Percentiles rank a stretch among this genome's conserved stretches.
These are phyloP conservation scores for Colletotrichum endophyticum DNA, from an alignment of 2,329 filamentous ascomycete species.

Conservation along the genomic window DNA sequence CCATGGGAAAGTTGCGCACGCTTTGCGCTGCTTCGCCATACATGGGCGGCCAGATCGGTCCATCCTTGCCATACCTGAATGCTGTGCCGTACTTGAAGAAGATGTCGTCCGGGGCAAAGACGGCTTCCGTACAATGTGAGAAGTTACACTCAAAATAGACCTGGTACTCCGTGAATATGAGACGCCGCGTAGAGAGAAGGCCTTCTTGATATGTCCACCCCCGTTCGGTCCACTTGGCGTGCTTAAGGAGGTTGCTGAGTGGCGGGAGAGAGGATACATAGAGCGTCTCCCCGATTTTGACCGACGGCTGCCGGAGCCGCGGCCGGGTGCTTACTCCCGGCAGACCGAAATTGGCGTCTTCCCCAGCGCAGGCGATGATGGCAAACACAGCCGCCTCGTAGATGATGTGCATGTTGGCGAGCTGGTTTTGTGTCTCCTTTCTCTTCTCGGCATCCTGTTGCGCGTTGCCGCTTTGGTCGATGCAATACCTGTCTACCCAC, in stretches of 20 bases:
- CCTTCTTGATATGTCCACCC: slow-evolving; percentile 47
- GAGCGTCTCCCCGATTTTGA: slow-evolving; percentile 17
- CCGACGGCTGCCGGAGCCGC: slow-evolving; percentile 33
- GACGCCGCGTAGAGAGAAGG: slow-evolving; percentile 37
- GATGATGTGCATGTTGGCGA: slow-evolving; percentile 43
- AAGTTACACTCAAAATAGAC: slow-evolving; percentile 44
- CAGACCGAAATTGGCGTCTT: slow-evolving; percentile 37
- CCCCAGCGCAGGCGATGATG: slow-evolving; percentile 42
- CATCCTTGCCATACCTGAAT: neutral
- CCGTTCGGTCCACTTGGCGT: slow-evolving; percentile 38
- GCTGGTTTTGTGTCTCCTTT: slow-evolving; percentile 23
- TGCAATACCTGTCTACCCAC: slow-evolving; percentile 44
- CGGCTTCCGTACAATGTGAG: neutral
- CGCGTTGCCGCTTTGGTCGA: slow-evolving; percentile 23
- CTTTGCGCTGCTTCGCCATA: neutral
- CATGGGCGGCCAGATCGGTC: neutral
- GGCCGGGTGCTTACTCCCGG: slow-evolving; percentile 33
- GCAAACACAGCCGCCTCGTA: slow-evolving; percentile 39
- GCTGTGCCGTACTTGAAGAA: neutral
- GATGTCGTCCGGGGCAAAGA: neutral
- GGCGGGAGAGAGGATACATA: neutral
- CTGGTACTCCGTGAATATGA: slow-evolving; percentile 43
- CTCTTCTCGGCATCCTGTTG: slow-evolving; percentile 24
- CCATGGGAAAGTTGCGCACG: neutral
- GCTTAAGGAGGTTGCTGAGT: slow-evolving; percentile 24